Conservation (phyloP, 2,329 filamentous ascomycete genomes). For the Fusarium penzigii region DNA sequence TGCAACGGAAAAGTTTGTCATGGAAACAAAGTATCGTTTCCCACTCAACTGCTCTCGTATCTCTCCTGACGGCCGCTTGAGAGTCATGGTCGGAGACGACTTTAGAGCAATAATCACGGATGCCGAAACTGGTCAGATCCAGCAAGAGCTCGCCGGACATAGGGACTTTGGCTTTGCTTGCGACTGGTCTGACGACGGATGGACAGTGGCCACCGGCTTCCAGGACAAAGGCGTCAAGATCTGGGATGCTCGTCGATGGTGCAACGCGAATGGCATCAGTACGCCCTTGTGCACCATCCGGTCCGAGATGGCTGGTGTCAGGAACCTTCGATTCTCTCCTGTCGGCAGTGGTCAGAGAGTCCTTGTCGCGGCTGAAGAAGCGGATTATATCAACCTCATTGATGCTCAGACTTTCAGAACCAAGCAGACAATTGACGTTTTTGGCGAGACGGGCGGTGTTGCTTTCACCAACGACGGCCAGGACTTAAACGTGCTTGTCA, state of each 20-base stretch:
- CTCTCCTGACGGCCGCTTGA: conserved; percentile 70
- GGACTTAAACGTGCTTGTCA: conserved; percentile 68
- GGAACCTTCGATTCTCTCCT: conserved; percentile 72
- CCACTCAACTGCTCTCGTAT: conserved; percentile 73
- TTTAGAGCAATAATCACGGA: conserved; percentile 66
- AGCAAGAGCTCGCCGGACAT: conserved; percentile 63
- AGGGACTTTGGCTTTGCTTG: conserved; percentile 74
- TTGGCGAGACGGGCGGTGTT: conserved; percentile 73
- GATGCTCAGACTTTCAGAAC: conserved; percentile 64
- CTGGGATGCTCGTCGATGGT: conserved; percentile 75
- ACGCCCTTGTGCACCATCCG: conserved; percentile 56
- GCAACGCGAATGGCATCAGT: conserved; percentile 49
- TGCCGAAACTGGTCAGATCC: conserved; percentile 63
- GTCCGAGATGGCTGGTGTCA: conserved; percentile 67
- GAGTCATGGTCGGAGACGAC: conserved; percentile 72
- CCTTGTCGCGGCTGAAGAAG: conserved; percentile 73
- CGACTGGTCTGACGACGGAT: conserved; percentile 77
- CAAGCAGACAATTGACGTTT: conserved; percentile 73
- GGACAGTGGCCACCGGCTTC: conserved; percentile 73
- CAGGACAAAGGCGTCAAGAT: conserved; percentile 74
- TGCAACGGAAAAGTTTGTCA: conserved; percentile 58
- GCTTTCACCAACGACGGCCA: conserved; percentile 67
- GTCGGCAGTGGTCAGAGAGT: conserved; percentile 66
- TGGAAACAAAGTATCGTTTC: conserved; percentile 54
- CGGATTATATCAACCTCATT: conserved; percentile 71